Evolutionary conservation across 805 yeast species (phyloP).

Genomic region (Starmerella floricola): DNA sequence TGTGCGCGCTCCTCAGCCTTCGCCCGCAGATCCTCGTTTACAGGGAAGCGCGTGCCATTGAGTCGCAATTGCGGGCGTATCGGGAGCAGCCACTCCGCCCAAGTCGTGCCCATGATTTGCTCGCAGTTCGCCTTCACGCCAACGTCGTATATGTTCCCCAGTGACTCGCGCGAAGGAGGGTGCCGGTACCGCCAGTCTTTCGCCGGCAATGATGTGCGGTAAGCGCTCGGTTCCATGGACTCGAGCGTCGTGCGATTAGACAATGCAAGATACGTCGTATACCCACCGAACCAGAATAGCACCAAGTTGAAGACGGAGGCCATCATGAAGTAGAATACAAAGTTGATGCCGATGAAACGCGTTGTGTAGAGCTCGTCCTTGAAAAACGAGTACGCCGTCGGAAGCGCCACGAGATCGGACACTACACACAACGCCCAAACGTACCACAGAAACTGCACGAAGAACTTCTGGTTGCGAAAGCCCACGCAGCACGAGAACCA

Average conservation of each 20-base stretch:
- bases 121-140: constrained; percentile 54
- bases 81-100: constrained; percentile 67
- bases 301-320: constrained; percentile 42
- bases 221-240: constrained; percentile 33
- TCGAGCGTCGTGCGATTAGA: constrained; percentile 75
- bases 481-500: constrained; percentile 92
- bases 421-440: constrained; percentile 29
- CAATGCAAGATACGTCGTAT: constrained; percentile 44
- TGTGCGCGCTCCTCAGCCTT: constrained; percentile 28
- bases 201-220: constrained; percentile 29
- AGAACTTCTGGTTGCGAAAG: constrained; percentile 63
- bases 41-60: constrained; percentile 32
- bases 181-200: constrained; percentile 31
- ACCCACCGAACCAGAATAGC: constrained; percentile 41
- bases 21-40: constrained; percentile 24
- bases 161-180: constrained; percentile 34
- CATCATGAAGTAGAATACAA: constrained; percentile 48
- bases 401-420: constrained; percentile 8
- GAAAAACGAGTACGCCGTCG: constrained; percentile 18
- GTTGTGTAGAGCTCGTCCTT: constrained; percentile 20
- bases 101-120: constrained; percentile 57
- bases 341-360: constrained; percentile 42
- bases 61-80: constrained; percentile 25
- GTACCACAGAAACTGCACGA: constrained; percentile 58
- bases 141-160: constrained; percentile 65